These are phyloP conservation scores for Pyricularia sp. DNA, from an alignment of 2,329 filamentous ascomycete genomes.

Conservation along the genomic window DNA sequence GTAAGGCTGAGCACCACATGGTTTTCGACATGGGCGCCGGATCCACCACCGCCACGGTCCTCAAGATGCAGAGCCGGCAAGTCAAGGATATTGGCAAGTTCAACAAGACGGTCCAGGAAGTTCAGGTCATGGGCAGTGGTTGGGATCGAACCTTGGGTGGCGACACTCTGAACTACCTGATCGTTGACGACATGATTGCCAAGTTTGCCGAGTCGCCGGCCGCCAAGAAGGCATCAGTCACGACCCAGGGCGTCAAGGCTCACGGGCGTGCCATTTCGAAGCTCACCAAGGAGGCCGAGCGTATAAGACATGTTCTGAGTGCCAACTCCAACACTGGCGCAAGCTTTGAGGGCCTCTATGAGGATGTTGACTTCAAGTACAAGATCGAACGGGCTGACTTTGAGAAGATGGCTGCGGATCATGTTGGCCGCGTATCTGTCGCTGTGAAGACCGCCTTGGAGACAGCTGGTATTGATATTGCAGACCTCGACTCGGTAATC, in stretches of 20 bases:
- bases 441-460: conserved; percentile 69
- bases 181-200: conserved; percentile 79
- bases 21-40: conserved; percentile 98
- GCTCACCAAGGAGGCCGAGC: conserved; percentile 87
- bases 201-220: conserved; percentile 65
- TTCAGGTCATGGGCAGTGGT: conserved; percentile 76
- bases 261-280: conserved; percentile 84
- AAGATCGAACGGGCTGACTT: conserved; percentile 75
- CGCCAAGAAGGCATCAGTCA: conserved; percentile 55
- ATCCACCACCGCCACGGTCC: conserved; percentile 79
- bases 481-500: conserved; percentile 81
- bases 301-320: conserved; percentile 79
- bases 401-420: conserved; percentile 63
- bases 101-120: conserved; percentile 95
- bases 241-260: conserved; percentile 51
- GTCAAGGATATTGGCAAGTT: conserved; percentile 88
- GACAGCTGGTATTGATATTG: conserved; percentile 60
- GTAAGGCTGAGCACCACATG: conserved; percentile 82
- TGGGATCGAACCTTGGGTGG: conserved; percentile 90
- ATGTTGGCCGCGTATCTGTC: conserved; percentile 57
- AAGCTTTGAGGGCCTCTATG: conserved; percentile 81
- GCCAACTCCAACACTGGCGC: conserved; percentile 77
- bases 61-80: conserved; percentile 79
- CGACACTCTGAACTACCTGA: conserved; percentile 77
- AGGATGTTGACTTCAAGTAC: conserved; percentile 90